These are phyloP conservation scores for Trichophyton verrucosum DNA, from an alignment of 2,329 filamentous ascomycete genomes.

Conservation along the genomic window DNA sequence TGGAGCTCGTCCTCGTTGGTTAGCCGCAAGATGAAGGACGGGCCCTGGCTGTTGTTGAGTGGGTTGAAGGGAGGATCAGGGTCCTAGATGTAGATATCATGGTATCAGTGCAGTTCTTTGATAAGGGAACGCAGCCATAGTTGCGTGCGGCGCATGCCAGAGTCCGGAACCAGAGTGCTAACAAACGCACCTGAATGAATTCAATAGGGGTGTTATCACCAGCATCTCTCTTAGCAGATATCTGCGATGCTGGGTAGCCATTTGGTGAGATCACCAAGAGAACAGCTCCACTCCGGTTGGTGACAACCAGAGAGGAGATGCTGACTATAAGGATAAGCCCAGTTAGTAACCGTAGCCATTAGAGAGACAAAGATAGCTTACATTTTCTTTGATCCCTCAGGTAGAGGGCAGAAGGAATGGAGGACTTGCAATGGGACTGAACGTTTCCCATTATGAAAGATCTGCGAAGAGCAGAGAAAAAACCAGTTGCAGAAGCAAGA, in stretches of 20 bases:
- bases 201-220: slow-evolving; percentile 70
- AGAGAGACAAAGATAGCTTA: slow-evolving; percentile 37
- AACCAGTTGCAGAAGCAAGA: not conserved
- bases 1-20: slow-evolving; percentile 82
- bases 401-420: slow-evolving; percentile 45
- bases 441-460: slow-evolving; percentile 73
- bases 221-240: slow-evolving; percentile 57
- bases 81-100: slow-evolving; percentile 46
- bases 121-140: too few species aligned
- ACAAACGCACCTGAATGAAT: slow-evolving; percentile 67
- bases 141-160: too few species aligned
- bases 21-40: slow-evolving; percentile 74
- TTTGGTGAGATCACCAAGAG: slow-evolving; percentile 73
- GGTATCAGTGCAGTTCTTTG: too few species aligned
- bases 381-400: slow-evolving; percentile 85
- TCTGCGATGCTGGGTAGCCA: slow-evolving; percentile 69
- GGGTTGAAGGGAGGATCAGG: slow-evolving; percentile 45
- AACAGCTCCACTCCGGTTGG: slow-evolving; percentile 63
- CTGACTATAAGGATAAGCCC: slow-evolving; percentile 49
- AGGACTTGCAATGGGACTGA: slow-evolving; percentile 73
- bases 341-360: slow-evolving; percentile 4
- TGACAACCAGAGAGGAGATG: slow-evolving; percentile 70
- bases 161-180: not conserved
- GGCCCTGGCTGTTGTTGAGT: slow-evolving; percentile 24
- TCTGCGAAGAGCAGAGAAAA: not conserved